Base-by-base conservation (phyloP, 768 basidiomycete species). In the Lactifluus rugatus region DNA sequence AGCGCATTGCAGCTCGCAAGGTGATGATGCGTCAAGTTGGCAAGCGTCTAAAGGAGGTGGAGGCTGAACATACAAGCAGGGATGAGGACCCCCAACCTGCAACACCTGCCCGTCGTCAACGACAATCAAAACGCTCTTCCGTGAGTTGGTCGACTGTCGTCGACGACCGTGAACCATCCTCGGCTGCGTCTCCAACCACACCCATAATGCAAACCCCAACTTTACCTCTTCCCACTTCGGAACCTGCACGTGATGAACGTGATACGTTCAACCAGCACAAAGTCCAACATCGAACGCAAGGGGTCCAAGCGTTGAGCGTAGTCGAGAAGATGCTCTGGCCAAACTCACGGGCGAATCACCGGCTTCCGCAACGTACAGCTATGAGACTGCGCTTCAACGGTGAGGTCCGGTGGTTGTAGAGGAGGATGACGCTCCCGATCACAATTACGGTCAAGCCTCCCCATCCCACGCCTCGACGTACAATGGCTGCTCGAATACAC, bases 1-100 rank as follows among this genome's bases (percentile, higher is more conserved):
- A 90, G 66, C 83, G 89, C 34, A 77, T 78, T 31, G 86, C 81
- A 28, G 88, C 85, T 11, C 79, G 89, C 44, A 79, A 81, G 64
- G 75, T 83, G 52, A 77, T 91, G 74, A 74, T 89, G 39, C 80
- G 76, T 54, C 76, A 81, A 10, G 72, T 90, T 17, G 78, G 78
- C n/a, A 79, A 81, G 50, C 67, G 79, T 51, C 67, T 76, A 62
- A 76, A 82, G 56, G 84, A 85, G 63, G 75, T 79, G 1, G 86
- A 89, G 61, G 76, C 78, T 25, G 84, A 83, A 46, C 77, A 78
- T 57, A 80, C 74, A 1, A 84, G 81, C 62, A 81, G 78, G 28
- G 76, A 76, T 34, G 85, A 87, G 63, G 84, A 85, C 19, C 51
- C 58, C 32, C 58, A 50, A 25, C 44, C 64, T 4, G 52, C 42